Evolutionary conservation across 148 eudicot species (phyloP).

Genomic region (Chenopodium formosanum): DNA sequence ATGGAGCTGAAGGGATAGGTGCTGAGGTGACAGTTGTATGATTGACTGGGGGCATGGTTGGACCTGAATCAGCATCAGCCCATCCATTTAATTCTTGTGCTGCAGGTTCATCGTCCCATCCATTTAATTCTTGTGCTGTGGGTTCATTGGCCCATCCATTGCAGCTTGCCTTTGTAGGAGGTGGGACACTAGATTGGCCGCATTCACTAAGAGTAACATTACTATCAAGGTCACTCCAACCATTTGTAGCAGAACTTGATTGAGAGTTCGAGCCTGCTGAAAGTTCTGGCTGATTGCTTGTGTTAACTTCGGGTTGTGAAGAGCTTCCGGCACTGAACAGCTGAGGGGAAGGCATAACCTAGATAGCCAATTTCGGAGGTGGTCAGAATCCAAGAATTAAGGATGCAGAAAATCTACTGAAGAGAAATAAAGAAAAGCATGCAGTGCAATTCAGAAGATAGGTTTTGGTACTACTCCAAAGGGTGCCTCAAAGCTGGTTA

Average conservation of each 20-base stretch:
- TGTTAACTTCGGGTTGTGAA: conserved; percentile 19
- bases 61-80: conserved; percentile 31
- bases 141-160: conserved; percentile 47
- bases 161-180: conserved; percentile 40
- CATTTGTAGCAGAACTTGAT: conserved; percentile 31
- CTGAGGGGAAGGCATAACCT: conserved; percentile 32
- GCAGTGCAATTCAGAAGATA: background rate
- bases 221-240: conserved; percentile 31
- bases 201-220: conserved; percentile 30
- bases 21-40: conserved; percentile 7
- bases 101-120: conserved; percentile 41
- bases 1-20: conserved; percentile 37
- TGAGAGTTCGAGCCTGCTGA: conserved; percentile 23
- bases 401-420: background rate
- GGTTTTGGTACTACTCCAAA: background rate
- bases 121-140: conserved; percentile 35
- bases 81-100: conserved; percentile 50
- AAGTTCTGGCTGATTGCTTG: conserved; percentile 17
- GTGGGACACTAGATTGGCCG: conserved; percentile 30
- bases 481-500: background rate
- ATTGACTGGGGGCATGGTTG: conserved; percentile 20
- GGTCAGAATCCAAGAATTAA: too few species aligned
- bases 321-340: conserved; percentile 13
- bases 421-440: too few species aligned
- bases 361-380: conserved; percentile 12